A percentile compares a stretch with the other conserved stretches of the same genome.
These are phyloP conservation scores for Phytophthora gonapodyides DNA, from an alignment of 352 stramenopile genomes.

Conservation along the genomic window DNA sequence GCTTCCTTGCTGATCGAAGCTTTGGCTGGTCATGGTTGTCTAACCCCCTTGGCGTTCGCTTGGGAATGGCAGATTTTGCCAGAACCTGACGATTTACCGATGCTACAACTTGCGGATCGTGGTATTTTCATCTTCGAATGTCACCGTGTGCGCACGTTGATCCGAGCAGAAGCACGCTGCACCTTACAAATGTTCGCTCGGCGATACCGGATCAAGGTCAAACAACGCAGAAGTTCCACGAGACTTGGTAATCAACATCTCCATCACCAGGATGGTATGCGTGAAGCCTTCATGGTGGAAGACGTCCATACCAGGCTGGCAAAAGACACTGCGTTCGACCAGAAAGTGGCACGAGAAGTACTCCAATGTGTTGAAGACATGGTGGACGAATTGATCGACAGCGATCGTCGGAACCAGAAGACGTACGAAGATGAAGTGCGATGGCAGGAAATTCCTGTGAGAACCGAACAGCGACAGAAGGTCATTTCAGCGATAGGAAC, in stretches of 20 bases:
- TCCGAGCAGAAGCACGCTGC: constrained; percentile 36
- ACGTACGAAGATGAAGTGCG: constrained; percentile 25
- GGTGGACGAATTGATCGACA: constrained; percentile 34
- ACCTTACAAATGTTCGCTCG: constrained; percentile 47
- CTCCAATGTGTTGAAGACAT: constrained; percentile 41
- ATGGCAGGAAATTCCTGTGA: constrained; percentile 44
- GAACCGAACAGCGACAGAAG: constrained; percentile 45
- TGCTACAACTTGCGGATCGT: constrained; percentile 42
- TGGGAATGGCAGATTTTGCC: constrained; percentile 15
- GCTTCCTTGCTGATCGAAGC: constrained; percentile 13
- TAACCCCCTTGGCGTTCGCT: constrained; percentile 42
- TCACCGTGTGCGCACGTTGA: constrained; percentile 28
- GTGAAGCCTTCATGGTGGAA: constrained; percentile 9
- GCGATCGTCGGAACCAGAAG: constrained; percentile 22
- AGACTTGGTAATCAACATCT: neutral
- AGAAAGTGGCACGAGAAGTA: constrained; percentile 33
- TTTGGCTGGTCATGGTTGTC: constrained; percentile 23
- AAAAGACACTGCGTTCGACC: constrained; percentile 28
- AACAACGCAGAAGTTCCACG: neutral
- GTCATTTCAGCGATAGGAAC: constrained; percentile 19
- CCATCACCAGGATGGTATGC: neutral
- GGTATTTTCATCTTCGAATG: constrained; percentile 51
- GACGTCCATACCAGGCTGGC: constrained; percentile 15
- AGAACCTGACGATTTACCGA: constrained; percentile 24
- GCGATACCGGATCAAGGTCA: constrained; percentile 14